Percentiles rank a stretch among this genome's conserved stretches.
Evolutionary conservation across 164 flowering plant species (phyloP).

Genomic region (Aristolochia fimbriata): DNA sequence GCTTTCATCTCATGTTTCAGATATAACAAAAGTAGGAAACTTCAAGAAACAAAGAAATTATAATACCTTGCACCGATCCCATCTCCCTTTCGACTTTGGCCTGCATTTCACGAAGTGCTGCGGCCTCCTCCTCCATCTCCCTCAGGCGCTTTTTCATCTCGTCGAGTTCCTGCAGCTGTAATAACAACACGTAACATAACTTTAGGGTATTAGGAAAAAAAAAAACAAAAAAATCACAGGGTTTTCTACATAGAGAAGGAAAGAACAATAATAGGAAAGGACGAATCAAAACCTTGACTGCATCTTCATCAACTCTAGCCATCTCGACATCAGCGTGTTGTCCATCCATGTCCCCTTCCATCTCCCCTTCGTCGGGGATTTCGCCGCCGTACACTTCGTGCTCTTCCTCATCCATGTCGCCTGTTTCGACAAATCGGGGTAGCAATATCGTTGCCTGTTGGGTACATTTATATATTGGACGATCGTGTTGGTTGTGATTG

Average conservation of each 20-base stretch:
- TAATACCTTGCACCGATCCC: constrained; percentile 22
- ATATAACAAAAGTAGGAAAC: background rate
- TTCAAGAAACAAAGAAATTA: background rate
- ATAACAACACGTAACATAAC: background rate
- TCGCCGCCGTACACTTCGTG: constrained; percentile 22
- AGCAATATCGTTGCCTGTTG: too few species aligned
- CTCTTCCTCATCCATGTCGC: background rate
- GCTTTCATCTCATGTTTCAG: background rate
- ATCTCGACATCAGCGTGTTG: constrained; percentile 13
- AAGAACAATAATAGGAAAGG: background rate
- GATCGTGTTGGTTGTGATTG: too few species aligned
- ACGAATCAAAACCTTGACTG: constrained; percentile 11
- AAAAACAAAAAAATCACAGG: too few species aligned
- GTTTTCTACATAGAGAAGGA: too few species aligned
- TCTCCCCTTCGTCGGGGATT: constrained; percentile 14
- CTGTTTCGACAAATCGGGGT: too few species aligned
- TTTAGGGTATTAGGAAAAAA: background rate
- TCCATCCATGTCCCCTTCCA: constrained; percentile 18
- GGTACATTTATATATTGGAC: too few species aligned
- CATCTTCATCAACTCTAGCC: constrained; percentile 7
- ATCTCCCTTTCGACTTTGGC: constrained; percentile 28
- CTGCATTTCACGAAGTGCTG: constrained; percentile 27
- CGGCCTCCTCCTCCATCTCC: constrained; percentile 26
- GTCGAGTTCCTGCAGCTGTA: constrained; percentile 16
- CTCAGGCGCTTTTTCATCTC: constrained; percentile 27